A percentile compares a stretch with the other conserved stretches of the same genome.
Conservation (phyloP, 2,329 filamentous ascomycete species). For the Ilyonectria mors-panacis region DNA sequence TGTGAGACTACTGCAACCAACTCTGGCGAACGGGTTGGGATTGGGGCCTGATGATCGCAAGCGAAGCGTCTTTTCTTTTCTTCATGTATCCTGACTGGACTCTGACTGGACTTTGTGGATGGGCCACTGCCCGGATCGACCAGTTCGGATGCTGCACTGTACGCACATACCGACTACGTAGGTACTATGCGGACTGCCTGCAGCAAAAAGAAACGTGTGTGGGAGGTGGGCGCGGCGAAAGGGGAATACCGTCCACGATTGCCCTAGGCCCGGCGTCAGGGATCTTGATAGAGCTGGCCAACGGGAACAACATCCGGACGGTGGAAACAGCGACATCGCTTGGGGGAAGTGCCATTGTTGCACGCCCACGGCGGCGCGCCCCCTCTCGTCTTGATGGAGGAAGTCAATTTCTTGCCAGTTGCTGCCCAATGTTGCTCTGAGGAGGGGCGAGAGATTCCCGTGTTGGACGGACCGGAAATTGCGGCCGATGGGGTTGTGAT, state of each 20-base stretch:
- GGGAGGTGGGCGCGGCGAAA: constrained; percentile 5
- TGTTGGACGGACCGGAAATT: constrained; percentile 33
- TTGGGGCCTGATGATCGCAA: constrained; percentile 34
- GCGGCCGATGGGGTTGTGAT: constrained; percentile 18
- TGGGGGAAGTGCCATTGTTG: background rate
- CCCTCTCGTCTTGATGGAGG: background rate
- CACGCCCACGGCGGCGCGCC: constrained; percentile 6
- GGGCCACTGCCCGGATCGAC: background rate
- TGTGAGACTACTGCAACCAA: constrained; percentile 25
- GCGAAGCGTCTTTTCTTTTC: constrained; percentile 28
- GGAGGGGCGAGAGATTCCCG: constrained; percentile 10
- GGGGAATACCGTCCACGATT: constrained; percentile 12
- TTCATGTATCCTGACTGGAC: constrained; percentile 22
- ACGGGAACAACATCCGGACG: constrained; percentile 60
- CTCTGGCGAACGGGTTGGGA: constrained; percentile 26
- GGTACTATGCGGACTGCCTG: background rate
- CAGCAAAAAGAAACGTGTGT: constrained; percentile 25
- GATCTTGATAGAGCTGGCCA: constrained; percentile 56
- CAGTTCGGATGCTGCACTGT: background rate
- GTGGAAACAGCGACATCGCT: constrained; percentile 36
- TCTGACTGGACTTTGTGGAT: constrained; percentile 4
- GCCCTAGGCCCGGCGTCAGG: constrained; percentile 39
- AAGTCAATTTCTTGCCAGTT: constrained; percentile 37
- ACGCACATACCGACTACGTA: background rate
- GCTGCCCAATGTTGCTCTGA: constrained; percentile 54